A percentile compares a stretch with the other conserved stretches of the same genome.
phyloP scores from a whole-genome alignment of 2,329 filamentous ascomycete species.

The Aspergillus hiratsukae region DNA sequence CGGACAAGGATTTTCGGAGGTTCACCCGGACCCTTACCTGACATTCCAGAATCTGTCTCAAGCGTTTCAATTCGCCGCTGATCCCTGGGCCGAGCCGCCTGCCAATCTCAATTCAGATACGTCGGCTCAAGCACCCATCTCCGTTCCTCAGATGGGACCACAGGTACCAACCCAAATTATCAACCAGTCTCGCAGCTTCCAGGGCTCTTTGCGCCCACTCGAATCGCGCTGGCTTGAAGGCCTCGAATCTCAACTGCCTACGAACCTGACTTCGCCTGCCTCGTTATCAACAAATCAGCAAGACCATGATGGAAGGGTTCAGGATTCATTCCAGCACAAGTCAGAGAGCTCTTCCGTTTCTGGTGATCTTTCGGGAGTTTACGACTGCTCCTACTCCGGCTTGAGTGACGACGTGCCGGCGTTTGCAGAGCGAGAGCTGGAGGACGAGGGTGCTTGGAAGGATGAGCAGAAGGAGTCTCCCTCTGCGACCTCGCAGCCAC shows the following conservation, averaged over 20 bases:
- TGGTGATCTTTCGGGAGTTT: constrained; percentile 29
- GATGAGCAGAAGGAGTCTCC: constrained; percentile 20
- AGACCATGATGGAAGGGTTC: constrained; percentile 11
- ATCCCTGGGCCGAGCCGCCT: constrained; percentile 24
- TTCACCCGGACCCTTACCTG: constrained; percentile 26
- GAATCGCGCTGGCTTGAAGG: constrained; percentile 32
- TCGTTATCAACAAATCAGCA: constrained; percentile 19
- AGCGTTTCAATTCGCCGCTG: constrained; percentile 25
- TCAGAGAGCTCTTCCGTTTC: constrained; percentile 37
- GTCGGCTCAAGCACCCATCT: constrained; percentile 11
- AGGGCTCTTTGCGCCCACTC: constrained; percentile 25
- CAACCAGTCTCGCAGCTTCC: constrained; percentile 18
- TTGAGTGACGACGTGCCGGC: constrained; percentile 27
- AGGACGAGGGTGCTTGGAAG: constrained; percentile 31
- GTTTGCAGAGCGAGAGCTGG: constrained; percentile 27
- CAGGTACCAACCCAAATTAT: constrained; percentile 19
- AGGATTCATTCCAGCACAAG: constrained; percentile 31
- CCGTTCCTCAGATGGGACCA: constrained; percentile 14
- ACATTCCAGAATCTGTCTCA: constrained; percentile 28
- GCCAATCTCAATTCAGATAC: constrained; percentile 12
- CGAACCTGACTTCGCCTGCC: constrained; percentile 23
- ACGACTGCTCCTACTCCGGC: constrained; percentile 31
- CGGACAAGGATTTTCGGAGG: constrained; percentile 26
- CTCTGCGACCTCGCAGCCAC: constrained; percentile 21
- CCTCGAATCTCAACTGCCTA: constrained; percentile 31